Conservation (phyloP, 495 filamentous ascomycete species). For the Daldinia loculata region DNA sequence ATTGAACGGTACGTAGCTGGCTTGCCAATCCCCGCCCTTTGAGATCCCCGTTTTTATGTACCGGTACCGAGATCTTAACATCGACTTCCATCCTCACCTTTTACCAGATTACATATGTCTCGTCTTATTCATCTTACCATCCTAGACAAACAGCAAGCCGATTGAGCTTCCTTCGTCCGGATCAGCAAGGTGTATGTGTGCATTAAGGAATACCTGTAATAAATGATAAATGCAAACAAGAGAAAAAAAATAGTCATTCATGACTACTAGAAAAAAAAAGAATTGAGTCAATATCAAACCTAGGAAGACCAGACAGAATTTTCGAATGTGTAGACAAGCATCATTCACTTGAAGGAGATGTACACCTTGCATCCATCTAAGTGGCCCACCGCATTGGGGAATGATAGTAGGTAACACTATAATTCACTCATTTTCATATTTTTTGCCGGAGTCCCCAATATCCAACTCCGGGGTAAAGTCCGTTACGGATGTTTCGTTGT, state of each 20-base stretch:
- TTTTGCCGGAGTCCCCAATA: conserved; percentile 42
- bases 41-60: conserved; percentile 20
- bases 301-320: neutral
- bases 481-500: conserved; percentile 27
- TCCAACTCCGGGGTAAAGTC: conserved; percentile 30
- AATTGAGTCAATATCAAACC: conserved; percentile 30
- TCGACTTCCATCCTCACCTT: conserved; percentile 1
- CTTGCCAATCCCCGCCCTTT: conserved; percentile 24
- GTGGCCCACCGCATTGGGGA: conserved; percentile 26
- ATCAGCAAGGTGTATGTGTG: conserved; percentile 18
- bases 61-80: conserved; percentile 36
- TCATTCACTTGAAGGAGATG: conserved; percentile 24
- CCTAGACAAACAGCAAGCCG: conserved; percentile 2
- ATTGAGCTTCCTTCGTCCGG: conserved; percentile 10
- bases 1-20: conserved; percentile 18
- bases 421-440: conserved; percentile 18
- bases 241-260: conserved; percentile 15
- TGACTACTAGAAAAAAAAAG: conserved; percentile 23
- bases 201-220: neutral
- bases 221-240: neutral
- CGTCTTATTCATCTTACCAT: conserved; percentile 34
- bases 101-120: neutral
- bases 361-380: conserved; percentile 10
- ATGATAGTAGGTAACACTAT: conserved; percentile 2
- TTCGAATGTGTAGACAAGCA: neutral